Conservation (phyloP, 495 filamentous ascomycete genomes). For the Podospora tetraspora region DNA sequence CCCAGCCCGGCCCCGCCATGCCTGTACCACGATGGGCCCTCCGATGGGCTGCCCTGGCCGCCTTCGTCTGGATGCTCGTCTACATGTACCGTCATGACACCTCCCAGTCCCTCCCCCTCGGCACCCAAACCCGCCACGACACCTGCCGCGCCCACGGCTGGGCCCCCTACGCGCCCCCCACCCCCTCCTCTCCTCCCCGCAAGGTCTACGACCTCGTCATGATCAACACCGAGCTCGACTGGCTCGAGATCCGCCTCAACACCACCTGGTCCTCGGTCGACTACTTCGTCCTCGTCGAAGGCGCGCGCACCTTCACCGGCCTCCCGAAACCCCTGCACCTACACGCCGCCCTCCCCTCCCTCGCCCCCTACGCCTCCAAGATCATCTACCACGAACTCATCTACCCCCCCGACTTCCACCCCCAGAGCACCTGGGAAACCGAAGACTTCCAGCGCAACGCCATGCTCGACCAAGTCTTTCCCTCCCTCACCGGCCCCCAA, state of each 20-base stretch:
- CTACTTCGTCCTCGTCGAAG: conserved; percentile 54
- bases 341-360: conserved; percentile 35
- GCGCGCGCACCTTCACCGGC: conserved; percentile 45
- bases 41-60: conserved; percentile 6
- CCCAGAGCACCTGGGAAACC: conserved; percentile 38
- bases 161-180: conserved; percentile 24
- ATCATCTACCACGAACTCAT: conserved; percentile 52
- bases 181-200: conserved; percentile 22
- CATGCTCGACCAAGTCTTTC: conserved; percentile 46
- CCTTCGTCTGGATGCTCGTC: conserved; percentile 13
- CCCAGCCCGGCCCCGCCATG: neutral
- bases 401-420: conserved; percentile 33
- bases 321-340: conserved; percentile 45
- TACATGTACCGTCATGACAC: neutral
- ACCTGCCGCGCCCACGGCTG: conserved; percentile 42
- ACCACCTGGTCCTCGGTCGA: conserved; percentile 46
- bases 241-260: conserved; percentile 54
- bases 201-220: conserved; percentile 54
- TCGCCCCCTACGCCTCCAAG: conserved; percentile 43
- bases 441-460: conserved; percentile 51
- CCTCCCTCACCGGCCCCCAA: conserved; percentile 30
- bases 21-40: conserved; percentile 6
- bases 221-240: conserved; percentile 52
- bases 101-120: neutral
- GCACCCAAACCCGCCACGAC: conserved; percentile 3